phyloP scores from a whole-genome alignment of 2,329 filamentous ascomycete species.

The Penicillium sp. region DNA sequence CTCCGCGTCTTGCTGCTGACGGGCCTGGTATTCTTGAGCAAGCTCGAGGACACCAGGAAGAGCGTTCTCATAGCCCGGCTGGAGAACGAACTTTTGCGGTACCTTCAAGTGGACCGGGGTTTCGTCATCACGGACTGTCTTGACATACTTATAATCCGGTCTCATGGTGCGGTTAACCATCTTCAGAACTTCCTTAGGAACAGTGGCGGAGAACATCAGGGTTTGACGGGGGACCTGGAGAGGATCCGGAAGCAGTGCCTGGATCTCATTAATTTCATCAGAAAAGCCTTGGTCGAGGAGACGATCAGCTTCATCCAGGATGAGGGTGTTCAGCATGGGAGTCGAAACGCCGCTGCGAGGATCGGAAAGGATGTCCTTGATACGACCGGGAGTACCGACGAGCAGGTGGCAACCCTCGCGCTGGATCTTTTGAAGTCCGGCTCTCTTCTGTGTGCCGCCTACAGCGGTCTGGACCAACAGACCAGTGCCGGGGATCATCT shows the following conservation, averaged over 20 bases:
- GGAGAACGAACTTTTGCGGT: constrained; percentile 71
- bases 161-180: constrained; percentile 79
- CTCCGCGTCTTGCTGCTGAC: constrained; percentile 37
- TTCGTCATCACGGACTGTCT: constrained; percentile 82
- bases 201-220: constrained; percentile 92
- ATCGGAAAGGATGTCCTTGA: constrained; percentile 78
- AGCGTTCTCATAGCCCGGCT: constrained; percentile 71
- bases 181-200: constrained; percentile 77
- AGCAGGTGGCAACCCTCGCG: constrained; percentile 81
- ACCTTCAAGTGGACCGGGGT: constrained; percentile 80
- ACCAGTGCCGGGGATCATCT: constrained; percentile 64
- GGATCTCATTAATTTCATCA: constrained; percentile 63
- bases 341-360: constrained; percentile 62
- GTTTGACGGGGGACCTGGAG: constrained; percentile 73
- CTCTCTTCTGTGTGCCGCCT: constrained; percentile 78
- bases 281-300: constrained; percentile 69
- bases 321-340: constrained; percentile 58
- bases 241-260: constrained; percentile 62
- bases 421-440: constrained; percentile 68
- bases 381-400: constrained; percentile 84
- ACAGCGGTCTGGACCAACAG: constrained; percentile 77
- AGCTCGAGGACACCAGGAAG: constrained; percentile 78
- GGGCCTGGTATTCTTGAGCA: constrained; percentile 59
- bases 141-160: constrained; percentile 80
- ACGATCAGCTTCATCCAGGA: constrained; percentile 68